phyloP scores from a whole-genome alignment of 2,329 filamentous ascomycete genomes.

The Nakataea oryzae region DNA sequence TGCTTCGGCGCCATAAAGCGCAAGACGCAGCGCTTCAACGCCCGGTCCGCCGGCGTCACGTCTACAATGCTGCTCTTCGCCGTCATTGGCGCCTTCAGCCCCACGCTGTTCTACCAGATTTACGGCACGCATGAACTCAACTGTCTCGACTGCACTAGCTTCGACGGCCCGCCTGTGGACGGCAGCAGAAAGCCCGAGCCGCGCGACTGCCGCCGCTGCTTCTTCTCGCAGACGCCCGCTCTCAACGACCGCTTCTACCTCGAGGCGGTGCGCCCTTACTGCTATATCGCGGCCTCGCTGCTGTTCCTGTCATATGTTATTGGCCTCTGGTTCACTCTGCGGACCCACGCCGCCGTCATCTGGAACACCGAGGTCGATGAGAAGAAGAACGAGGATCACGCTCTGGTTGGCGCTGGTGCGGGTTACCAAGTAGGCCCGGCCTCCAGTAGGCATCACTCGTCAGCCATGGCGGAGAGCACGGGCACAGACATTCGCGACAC shows the following conservation, averaged over 20 bases:
- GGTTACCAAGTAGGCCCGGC: neutral
- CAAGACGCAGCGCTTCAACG: slow-evolving; percentile 97
- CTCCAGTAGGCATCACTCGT: slow-evolving; percentile 8
- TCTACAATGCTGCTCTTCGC: slow-evolving; percentile 97
- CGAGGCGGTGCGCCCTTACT: slow-evolving; percentile 86
- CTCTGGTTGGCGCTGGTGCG: neutral
- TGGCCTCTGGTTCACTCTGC: slow-evolving; percentile 86
- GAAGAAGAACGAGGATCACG: slow-evolving; percentile 52
- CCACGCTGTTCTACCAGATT: slow-evolving; percentile 96
- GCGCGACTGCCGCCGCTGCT: slow-evolving; percentile 83
- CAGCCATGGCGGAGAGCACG: slow-evolving; percentile 30
- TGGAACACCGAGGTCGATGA: slow-evolving; percentile 83
- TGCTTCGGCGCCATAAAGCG: slow-evolving; percentile 96
- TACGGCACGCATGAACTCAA: slow-evolving; percentile 96
- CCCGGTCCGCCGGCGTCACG: slow-evolving; percentile 88
- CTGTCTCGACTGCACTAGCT: slow-evolving; percentile 57
- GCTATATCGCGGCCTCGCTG: slow-evolving; percentile 74
- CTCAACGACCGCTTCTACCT: slow-evolving; percentile 82
- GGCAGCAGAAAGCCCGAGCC: slow-evolving; percentile 23
- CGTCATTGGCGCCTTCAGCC: slow-evolving; percentile 88
- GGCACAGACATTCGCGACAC: slow-evolving; percentile 72
- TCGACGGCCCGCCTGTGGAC: slow-evolving; percentile 12
- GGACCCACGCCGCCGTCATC: slow-evolving; percentile 93
- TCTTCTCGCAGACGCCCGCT: slow-evolving; percentile 80
- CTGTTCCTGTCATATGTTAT: slow-evolving; percentile 91